Base-by-base conservation (phyloP, 208 protist species). In the Phytomonas sp. region DNA sequence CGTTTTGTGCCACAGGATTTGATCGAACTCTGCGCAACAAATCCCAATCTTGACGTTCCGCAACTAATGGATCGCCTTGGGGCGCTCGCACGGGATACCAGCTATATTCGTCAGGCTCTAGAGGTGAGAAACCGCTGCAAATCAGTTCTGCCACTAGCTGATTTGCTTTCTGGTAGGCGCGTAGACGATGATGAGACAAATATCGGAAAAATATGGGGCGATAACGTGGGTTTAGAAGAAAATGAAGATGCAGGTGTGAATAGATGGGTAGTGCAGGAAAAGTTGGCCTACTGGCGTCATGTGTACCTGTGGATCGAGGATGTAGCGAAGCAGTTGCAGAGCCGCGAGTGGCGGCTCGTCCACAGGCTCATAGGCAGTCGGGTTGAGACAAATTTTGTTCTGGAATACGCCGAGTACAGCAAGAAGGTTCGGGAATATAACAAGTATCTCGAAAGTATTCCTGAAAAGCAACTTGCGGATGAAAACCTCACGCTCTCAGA, bases 291-390 rank as follows among this genome's bases (percentile, higher is more conserved):
- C 73, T 96, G 88, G 88, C 76, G 84, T 29, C 62, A 74, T n/a
- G 81, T 87, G 23, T 71, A 74, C 15, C 60, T 66, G 59, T 96
- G 92, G 89, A 79, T 93, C 46, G 86, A 95, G 70, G 79, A 86
- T 29, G 76, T 89, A 26, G 72, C 80, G 51, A 70, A 75, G 56
- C 88, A 96, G 74, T 63, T 96, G 37, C 85, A 88, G 37, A 71
- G 71, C 26, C 87, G 89, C 29, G 92, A 96, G 77, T 96, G 92
- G 89, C 80, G 76, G 15, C 80, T 95, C 0, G 70, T 87, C 60
- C 87, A 95, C 66, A 76, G 79, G 36, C 66, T 96, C 13, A 80
- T 95, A n/a, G 76, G 62, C 8, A 72, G 85, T 70, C 81, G 84
- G 8, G 88, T 92, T 8, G 80, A 89, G 53, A 92, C 83, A n/a